These are phyloP conservation scores for Epichloe gansuensis DNA, from an alignment of 2,329 filamentous ascomycete species.

Conservation along the genomic window DNA sequence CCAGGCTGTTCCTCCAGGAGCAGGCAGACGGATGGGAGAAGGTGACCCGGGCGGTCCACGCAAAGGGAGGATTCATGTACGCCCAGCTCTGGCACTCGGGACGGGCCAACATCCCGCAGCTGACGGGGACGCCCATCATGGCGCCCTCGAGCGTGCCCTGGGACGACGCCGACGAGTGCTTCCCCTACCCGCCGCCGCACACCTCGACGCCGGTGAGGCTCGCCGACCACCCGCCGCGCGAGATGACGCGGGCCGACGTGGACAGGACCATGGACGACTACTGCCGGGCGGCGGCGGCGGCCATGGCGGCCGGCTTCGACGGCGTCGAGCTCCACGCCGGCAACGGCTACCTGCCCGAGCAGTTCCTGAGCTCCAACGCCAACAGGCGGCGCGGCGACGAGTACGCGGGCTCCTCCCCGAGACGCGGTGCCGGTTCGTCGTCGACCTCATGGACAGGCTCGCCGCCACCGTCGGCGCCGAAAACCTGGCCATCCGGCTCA, in stretches of 20 bases:
- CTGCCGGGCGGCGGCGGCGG: conserved; percentile 24
- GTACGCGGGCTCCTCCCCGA: conserved; percentile 21
- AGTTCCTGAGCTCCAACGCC: conserved; percentile 25
- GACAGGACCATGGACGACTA: conserved; percentile 19
- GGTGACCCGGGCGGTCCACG: conserved; percentile 49
- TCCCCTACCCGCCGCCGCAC: conserved; percentile 23
- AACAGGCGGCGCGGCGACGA: conserved; percentile 25
- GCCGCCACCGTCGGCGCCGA: conserved; percentile 31
- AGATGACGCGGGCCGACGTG: conserved; percentile 30
- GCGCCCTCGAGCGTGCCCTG: conserved; percentile 31
- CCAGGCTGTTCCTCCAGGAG: conserved; percentile 42
- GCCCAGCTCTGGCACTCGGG: conserved; percentile 44
- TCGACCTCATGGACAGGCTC: conserved; percentile 39
- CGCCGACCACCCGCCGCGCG: conserved; percentile 16
- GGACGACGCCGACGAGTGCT: conserved; percentile 30
- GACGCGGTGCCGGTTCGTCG: conserved; percentile 34
- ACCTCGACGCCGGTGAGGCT: conserved; percentile 28
- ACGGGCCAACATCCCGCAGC: conserved; percentile 24
- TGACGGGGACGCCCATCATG: conserved; percentile 24
- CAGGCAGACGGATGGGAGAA: conserved; percentile 47
- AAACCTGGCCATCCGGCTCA: conserved; percentile 32
- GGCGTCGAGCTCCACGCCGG: conserved; percentile 29
- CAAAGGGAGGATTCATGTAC: conserved; percentile 46
- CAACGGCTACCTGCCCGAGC: conserved; percentile 28
- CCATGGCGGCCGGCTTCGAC: conserved; percentile 41